Base-by-base conservation (phyloP, 441 rosid species). In the Eruca vesicaria region DNA sequence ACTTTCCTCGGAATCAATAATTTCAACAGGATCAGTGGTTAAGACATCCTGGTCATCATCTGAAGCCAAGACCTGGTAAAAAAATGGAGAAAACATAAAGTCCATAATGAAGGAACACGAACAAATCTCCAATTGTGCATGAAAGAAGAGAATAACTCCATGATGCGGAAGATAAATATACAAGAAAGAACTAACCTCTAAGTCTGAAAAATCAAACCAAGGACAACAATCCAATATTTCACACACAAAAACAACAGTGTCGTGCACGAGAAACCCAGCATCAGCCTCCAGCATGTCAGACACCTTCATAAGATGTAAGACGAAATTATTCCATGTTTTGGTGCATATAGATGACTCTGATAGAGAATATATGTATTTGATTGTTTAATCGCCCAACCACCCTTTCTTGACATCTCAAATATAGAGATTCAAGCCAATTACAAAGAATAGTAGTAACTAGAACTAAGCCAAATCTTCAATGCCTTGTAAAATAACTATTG, bases 291-390 rank as follows among this genome's bases (percentile, higher is more conserved):
- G 73, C 98, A 96, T 86, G 86, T 96, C 99, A 58, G 97, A 88
- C 63, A 96, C 99, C 86, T 96, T 96, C 99, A 94, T 96, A 80
- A 94, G 94, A 79, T 96, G 99, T 84, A 96, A 76, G 78, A 96
- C 98, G 35, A 98, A 94, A 79, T 96, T 94, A 83, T 96, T 94
- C 99, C 98, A 94, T 32, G 99, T 96, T 89, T 94, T 96, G 29
- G 99, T 96, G 82, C 98, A 96, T 60, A 96, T 96, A 20, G 99
- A 96, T 81, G 99, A 96, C 83, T 96, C 99, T n/a, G n/a, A n/a
- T n/a, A n/a, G n/a, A n/a, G n/a, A n/a, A n/a, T n/a, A n/a, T n/a
- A n/a, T n/a, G n/a, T n/a, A n/a, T n/a, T n/a, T n/a, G n/a, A n/a
- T n/a, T n/a, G n/a, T n/a, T n/a, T n/a, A n/a, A n/a, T n/a, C n/a